These are phyloP conservation scores for Tetrahymena elliotti DNA, from an alignment of 73 alveolate genomes.

Conservation along the genomic window DNA sequence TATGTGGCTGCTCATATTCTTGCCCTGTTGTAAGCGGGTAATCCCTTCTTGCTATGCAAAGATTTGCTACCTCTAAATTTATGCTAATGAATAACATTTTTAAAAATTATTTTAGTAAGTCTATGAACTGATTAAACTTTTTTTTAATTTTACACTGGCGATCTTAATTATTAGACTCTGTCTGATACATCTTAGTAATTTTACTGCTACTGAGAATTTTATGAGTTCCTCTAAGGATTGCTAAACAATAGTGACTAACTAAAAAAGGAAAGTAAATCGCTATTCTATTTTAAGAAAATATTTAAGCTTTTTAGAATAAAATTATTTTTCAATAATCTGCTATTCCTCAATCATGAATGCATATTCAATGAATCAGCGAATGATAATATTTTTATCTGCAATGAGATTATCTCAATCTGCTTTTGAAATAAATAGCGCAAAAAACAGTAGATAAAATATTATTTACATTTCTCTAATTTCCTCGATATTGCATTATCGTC, in stretches of 20 bases:
- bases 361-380: too few species aligned
- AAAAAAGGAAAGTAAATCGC: neutral
- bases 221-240: neutral
- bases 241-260: neutral
- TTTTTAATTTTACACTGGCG: neutral
- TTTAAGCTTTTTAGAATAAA: neutral
- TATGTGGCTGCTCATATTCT: neutral
- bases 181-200: neutral
- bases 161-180: neutral
- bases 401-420: neutral
- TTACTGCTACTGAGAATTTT: neutral
- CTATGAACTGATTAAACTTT: neutral
- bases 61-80: neutral
- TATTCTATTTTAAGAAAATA: neutral
- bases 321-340: neutral
- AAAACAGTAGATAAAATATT: neutral
- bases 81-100: neutral
- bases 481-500: neutral
- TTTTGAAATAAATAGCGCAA: neutral
- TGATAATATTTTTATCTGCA: neutral
- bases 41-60: neutral
- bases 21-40: neutral
- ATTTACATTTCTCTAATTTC: neutral
- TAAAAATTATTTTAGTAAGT: neutral
- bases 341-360: neutral